These are phyloP conservation scores for Decorospora gaudefroyi DNA, from an alignment of 2,329 filamentous ascomycete species.

Conservation along the genomic window DNA sequence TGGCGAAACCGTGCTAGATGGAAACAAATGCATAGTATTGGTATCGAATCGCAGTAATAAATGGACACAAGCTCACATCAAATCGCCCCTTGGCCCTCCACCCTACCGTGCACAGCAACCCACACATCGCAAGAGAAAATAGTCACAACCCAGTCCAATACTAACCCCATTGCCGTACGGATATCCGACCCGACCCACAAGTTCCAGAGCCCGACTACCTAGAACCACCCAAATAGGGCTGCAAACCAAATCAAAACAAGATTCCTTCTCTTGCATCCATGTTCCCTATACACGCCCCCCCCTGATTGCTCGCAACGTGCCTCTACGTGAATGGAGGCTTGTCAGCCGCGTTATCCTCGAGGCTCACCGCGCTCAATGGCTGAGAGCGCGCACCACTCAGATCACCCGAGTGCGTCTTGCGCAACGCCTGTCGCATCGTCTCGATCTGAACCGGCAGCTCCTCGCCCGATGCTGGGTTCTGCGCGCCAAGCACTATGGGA, in stretches of 20 bases:
- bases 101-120: neutral
- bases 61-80: neutral
- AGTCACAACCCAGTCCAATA: neutral
- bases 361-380: slow-evolving; percentile 47
- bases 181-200: slow-evolving; percentile 33
- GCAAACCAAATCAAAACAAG: slow-evolving; percentile 10
- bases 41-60: neutral
- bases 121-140: neutral
- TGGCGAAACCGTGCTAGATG: neutral
- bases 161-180: slow-evolving; percentile 25
- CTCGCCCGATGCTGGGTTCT: slow-evolving; percentile 60
- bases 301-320: neutral
- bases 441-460: slow-evolving; percentile 87
- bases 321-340: slow-evolving; percentile 39
- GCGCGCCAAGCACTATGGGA: slow-evolving; percentile 52
- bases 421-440: slow-evolving; percentile 88
- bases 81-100: neutral
- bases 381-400: slow-evolving; percentile 56
- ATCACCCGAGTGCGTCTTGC: slow-evolving; percentile 83
- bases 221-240: slow-evolving; percentile 4
- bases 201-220: slow-evolving; percentile 8
- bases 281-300: neutral
- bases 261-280: slow-evolving; percentile 2
- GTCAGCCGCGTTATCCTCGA: slow-evolving; percentile 45
- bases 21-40: neutral